These are phyloP conservation scores for Ustilago bromivora DNA, from an alignment of 1,284 basidiomycete species.

Conservation along the genomic window DNA sequence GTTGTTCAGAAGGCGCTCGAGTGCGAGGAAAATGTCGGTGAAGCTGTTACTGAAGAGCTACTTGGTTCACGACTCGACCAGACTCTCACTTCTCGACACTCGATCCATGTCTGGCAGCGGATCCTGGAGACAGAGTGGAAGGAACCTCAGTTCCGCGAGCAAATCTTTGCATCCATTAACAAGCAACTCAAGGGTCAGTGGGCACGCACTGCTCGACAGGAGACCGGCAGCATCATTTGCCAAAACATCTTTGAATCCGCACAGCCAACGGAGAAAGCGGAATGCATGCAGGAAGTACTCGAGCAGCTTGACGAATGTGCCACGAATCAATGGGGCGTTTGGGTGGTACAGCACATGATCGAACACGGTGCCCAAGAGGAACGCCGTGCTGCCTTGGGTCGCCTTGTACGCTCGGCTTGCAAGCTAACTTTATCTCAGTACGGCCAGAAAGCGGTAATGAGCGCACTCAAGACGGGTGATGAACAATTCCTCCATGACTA, in stretches of 20 bases:
- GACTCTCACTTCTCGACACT: slow-evolving; percentile 58
- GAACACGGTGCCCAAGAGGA: slow-evolving; percentile 59
- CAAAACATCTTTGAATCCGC: slow-evolving; percentile 65
- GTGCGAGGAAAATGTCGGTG: slow-evolving; percentile 36
- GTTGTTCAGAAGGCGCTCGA: slow-evolving; percentile 62
- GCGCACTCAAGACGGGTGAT: slow-evolving; percentile 59
- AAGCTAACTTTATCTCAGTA: slow-evolving; percentile 63
- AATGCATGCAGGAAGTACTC: slow-evolving; percentile 64
- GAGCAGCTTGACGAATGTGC: slow-evolving; percentile 54
- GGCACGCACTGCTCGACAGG: slow-evolving; percentile 57
- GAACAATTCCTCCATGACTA: slow-evolving; percentile 48
- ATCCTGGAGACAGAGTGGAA: slow-evolving; percentile 57
- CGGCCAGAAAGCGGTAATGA: slow-evolving; percentile 67
- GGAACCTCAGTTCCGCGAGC: slow-evolving; percentile 30
- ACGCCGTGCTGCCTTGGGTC: slow-evolving; percentile 44
- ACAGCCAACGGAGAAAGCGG: slow-evolving; percentile 43
- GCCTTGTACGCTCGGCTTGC: slow-evolving; percentile 46
- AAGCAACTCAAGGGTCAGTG: slow-evolving; percentile 54
- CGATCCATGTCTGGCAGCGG: slow-evolving; percentile 65
- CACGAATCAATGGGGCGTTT: slow-evolving; percentile 67
- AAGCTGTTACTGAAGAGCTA: slow-evolving; percentile 55
- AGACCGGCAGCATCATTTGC: slow-evolving; percentile 64
- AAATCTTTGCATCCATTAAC: slow-evolving; percentile 59
- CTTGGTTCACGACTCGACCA: slow-evolving; percentile 50
- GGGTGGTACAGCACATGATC: slow-evolving; percentile 67